Conservation (phyloP, 148 eudicot species). For the Vaccinium darrowii region DNA sequence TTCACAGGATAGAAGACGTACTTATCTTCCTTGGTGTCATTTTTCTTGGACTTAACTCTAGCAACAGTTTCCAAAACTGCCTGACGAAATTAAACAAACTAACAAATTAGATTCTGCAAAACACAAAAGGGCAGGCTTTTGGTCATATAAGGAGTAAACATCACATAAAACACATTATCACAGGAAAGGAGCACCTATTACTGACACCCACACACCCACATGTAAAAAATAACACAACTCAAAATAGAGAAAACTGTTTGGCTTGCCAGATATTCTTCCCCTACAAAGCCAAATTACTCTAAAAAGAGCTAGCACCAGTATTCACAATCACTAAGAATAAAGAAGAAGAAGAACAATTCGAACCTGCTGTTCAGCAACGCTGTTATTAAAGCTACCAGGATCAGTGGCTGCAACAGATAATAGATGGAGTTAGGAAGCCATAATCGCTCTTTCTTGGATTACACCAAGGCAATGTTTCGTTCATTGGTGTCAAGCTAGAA, state of each 20-base stretch:
- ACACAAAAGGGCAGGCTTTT: neutral
- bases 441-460: neutral
- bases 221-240: neutral
- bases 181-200: neutral
- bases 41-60: slow-evolving; percentile 92
- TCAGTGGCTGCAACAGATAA: slow-evolving; percentile 52
- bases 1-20: slow-evolving; percentile 40
- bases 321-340: neutral
- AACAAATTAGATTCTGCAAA: slow-evolving; percentile 11
- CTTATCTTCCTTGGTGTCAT: slow-evolving; percentile 97
- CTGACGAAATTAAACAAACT: slow-evolving; percentile 39
- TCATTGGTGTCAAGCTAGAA: neutral
- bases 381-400: slow-evolving; percentile 94
- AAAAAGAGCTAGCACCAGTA: neutral
- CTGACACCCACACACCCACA: too few species aligned
- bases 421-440: slow-evolving; percentile 14
- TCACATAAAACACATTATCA: neutral
- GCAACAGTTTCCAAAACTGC: slow-evolving; percentile 98
- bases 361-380: slow-evolving; percentile 91
- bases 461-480: neutral
- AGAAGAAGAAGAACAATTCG: slow-evolving; percentile 22
- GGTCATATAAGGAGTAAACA: neutral
- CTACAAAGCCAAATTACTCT: neutral
- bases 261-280: slow-evolving; percentile 6
- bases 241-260: neutral